phyloP scores from a whole-genome alignment of 1,284 basidiomycete genomes.

The Meira nashicola region DNA sequence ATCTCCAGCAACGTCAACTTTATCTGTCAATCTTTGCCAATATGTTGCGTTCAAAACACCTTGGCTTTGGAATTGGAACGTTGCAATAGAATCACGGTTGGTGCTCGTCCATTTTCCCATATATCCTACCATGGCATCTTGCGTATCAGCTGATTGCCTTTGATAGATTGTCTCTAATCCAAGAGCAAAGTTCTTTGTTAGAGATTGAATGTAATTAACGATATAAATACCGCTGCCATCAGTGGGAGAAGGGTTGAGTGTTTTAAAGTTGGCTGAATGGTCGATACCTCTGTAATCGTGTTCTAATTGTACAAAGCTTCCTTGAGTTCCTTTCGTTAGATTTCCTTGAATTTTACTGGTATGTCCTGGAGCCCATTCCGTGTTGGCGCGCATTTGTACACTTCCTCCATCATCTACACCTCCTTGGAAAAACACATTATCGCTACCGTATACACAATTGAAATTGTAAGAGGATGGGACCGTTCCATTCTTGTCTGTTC shows the following conservation, averaged over 20 bases:
- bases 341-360: constrained; percentile 86
- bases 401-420: constrained; percentile 88
- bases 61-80: constrained; percentile 74
- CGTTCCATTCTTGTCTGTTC: constrained; percentile 49
- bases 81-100: constrained; percentile 64
- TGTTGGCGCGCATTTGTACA: constrained; percentile 82
- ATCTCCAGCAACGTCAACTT: constrained; percentile 97
- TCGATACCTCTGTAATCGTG: constrained; percentile 90
- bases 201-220: constrained; percentile 88
- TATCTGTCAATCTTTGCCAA: constrained; percentile 91
- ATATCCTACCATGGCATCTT: constrained; percentile 74
- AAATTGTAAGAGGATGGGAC: constrained; percentile 75
- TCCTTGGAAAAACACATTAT: constrained; percentile 86
- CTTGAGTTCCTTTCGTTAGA: constrained; percentile 58
- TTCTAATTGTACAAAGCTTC: constrained; percentile 67
- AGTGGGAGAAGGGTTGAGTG: constrained; percentile 82
- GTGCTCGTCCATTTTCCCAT: constrained; percentile 66
- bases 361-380: constrained; percentile 74
- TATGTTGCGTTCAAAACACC: constrained; percentile 89
- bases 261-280: constrained; percentile 81
- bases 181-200: constrained; percentile 83
- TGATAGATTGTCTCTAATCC: constrained; percentile 88
- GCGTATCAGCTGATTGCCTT: constrained; percentile 58
- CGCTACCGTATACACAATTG: constrained; percentile 84
- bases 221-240: constrained; percentile 90